Evolutionary conservation across 2,329 filamentous ascomycete genomes (phyloP).

Genomic region (Alternaria sp.): DNA sequence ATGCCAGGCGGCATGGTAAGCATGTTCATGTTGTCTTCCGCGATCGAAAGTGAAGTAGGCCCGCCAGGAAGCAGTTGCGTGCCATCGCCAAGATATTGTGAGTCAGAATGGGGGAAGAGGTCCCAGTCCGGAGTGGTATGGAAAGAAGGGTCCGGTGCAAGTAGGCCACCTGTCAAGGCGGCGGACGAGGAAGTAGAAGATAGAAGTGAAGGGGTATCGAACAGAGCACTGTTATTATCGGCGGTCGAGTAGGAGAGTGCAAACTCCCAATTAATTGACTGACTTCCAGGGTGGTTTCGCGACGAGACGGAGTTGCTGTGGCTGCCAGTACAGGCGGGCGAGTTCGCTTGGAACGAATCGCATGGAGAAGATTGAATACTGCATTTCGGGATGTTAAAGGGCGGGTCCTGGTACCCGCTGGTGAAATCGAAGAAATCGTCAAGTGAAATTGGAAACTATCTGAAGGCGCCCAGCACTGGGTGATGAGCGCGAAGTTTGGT

Average conservation of each 20-base stretch:
- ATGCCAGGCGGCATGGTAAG: slow-evolving; percentile 26
- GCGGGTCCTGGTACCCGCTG: slow-evolving; percentile 46
- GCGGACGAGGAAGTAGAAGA: slow-evolving; percentile 31
- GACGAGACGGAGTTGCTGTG: slow-evolving; percentile 25
- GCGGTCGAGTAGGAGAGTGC: slow-evolving; percentile 33
- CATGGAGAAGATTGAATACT: slow-evolving; percentile 31
- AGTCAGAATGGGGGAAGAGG: slow-evolving; percentile 27
- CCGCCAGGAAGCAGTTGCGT: slow-evolving; percentile 24
- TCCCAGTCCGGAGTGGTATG: slow-evolving; percentile 33
- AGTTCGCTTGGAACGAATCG: slow-evolving; percentile 27
- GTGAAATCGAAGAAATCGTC: slow-evolving; percentile 45
- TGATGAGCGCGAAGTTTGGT: slow-evolving; percentile 41
- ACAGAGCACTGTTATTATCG: slow-evolving; percentile 24
- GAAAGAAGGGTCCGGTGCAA: slow-evolving; percentile 26
- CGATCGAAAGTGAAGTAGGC: slow-evolving; percentile 13
- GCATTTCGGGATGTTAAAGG: slow-evolving; percentile 40
- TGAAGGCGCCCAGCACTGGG: slow-evolving; percentile 44
- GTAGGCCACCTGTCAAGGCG: slow-evolving; percentile 22
- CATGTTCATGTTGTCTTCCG: slow-evolving; percentile 18
- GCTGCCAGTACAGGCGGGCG: slow-evolving; percentile 33
- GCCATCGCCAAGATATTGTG: slow-evolving; percentile 30
- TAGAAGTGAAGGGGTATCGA: slow-evolving; percentile 27
- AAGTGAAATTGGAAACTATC: slow-evolving; percentile 44
- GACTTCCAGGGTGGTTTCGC: slow-evolving; percentile 33
- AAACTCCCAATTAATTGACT: slow-evolving; percentile 37